Conservation (phyloP, 192 early-diverging fungal genomes). For the Paraglomus brasilianum region DNA sequence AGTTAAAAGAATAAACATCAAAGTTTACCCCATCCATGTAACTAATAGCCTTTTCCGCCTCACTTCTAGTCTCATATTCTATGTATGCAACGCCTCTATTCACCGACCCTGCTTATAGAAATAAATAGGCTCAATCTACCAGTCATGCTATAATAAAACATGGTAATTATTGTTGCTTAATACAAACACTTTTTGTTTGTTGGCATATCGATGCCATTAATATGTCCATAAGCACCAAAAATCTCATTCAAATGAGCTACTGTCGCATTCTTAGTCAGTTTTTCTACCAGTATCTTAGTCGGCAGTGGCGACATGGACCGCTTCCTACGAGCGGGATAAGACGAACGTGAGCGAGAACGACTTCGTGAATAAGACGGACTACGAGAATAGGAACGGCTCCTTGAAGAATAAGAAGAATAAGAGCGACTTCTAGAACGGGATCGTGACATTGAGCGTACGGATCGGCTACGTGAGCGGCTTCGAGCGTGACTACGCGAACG, state of each 20-base stretch:
- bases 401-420: constrained; percentile 29
- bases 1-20: not conserved
- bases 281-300: constrained; percentile 34
- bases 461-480: constrained; percentile 6
- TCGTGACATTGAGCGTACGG: not conserved
- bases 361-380: constrained; percentile 33
- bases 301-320: constrained; percentile 19
- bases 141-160: not conserved
- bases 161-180: not conserved
- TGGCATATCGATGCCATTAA: constrained; percentile 37
- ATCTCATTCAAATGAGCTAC: constrained; percentile 44
- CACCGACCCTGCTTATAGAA: constrained; percentile 31
- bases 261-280: constrained; percentile 48
- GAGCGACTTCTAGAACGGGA: constrained; percentile 31
- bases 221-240: constrained; percentile 38
- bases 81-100: constrained; percentile 46
- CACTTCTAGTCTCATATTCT: constrained; percentile 39
- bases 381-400: constrained; percentile 31
- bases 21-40: constrained; percentile 47
- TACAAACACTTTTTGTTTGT: constrained; percentile 41
- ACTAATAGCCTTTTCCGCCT: constrained; percentile 46
- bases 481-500: not conserved
- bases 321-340: not conserved
- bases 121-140: not conserved
- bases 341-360: constrained; percentile 24